A percentile compares a stretch with the other conserved stretches of the same genome.
Conservation (phyloP, 441 rosid species). For the Dalechampia spathulata region DNA sequence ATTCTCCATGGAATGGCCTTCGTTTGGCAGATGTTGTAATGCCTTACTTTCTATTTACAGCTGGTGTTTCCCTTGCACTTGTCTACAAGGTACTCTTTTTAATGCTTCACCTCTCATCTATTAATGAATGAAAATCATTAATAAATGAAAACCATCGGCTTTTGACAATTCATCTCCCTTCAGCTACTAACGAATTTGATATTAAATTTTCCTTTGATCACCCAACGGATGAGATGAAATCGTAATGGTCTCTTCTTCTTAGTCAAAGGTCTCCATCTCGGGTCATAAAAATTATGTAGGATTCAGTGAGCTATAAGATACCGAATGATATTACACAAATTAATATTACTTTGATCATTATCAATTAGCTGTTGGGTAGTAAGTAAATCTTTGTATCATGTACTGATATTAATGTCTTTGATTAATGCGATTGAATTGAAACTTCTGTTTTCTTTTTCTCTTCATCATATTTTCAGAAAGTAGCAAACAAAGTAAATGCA, state of each 20-base stretch:
- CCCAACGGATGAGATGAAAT: too few species aligned
- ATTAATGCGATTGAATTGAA: background rate
- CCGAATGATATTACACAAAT: too few species aligned
- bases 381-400: background rate
- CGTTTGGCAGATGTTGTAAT: conserved; percentile 28
- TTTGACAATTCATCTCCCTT: too few species aligned
- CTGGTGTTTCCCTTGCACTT: conserved; percentile 29
- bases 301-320: too few species aligned
- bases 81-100: conserved; percentile 25
- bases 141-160: too few species aligned
- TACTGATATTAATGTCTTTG: background rate
- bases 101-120: too few species aligned
- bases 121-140: too few species aligned
- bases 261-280: too few species aligned
- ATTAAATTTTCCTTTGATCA: too few species aligned
- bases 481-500: conserved; percentile 19
- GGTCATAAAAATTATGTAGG: too few species aligned
- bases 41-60: conserved; percentile 28
- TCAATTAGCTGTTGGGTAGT: background rate
- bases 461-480: conserved; percentile 16
- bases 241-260: too few species aligned
- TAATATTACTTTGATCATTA: background rate
- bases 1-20: conserved; percentile 29
- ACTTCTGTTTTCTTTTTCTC: background rate
- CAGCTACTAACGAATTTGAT: too few species aligned